phyloP scores from a whole-genome alignment of 305 asterid genomes.

The Fraxinus xanthoxyloides region DNA sequence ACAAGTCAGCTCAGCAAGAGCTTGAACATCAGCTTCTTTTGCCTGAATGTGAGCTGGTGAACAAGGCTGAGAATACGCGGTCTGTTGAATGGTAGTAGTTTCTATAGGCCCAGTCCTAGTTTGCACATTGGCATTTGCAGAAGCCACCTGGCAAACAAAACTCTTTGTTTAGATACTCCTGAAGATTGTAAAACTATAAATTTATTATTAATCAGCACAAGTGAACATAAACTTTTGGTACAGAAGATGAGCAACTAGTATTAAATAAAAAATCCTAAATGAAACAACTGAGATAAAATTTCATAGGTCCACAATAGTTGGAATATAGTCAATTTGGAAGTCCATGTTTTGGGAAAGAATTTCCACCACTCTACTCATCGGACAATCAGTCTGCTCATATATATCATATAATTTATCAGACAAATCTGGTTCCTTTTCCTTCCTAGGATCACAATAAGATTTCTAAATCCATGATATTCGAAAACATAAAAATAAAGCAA shows the following conservation, averaged over 20 bases:
- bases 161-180: constrained; percentile 20
- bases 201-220: background rate
- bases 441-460: background rate
- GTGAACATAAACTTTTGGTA: background rate
- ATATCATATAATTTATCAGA: background rate
- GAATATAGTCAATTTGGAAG: background rate
- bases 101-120: constrained; percentile 42
- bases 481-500: background rate
- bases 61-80: constrained; percentile 42
- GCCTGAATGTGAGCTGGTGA: constrained; percentile 57
- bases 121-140: constrained; percentile 43
- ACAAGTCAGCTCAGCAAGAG: constrained; percentile 73
- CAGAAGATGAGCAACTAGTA: background rate
- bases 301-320: background rate
- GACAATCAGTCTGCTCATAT: background rate
- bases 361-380: background rate
- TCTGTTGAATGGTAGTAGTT: constrained; percentile 37
- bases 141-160: constrained; percentile 45
- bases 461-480: constrained; percentile 3
- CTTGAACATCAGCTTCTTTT: constrained; percentile 93
- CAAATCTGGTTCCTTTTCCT: background rate
- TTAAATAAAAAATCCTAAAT: background rate
- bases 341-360: background rate
- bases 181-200: background rate
- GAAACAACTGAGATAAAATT: background rate